These are phyloP conservation scores for Metschnikowia reukaufii DNA, from an alignment of 805 yeast genomes.

Conservation along the genomic window DNA sequence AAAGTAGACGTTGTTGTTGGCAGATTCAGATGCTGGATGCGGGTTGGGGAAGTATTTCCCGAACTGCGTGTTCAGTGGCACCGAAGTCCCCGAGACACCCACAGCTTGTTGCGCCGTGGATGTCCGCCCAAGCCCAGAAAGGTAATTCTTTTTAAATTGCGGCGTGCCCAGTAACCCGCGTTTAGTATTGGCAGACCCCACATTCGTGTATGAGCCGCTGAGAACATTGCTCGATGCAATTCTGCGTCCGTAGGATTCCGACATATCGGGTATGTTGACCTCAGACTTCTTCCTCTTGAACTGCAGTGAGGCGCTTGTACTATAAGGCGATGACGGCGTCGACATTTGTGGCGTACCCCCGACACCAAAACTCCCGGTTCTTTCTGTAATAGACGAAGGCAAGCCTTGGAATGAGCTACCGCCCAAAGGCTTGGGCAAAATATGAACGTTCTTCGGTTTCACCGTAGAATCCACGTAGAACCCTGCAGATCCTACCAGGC, in stretches of 20 bases:
- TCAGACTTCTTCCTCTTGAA: slow-evolving; percentile 46
- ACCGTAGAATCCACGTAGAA: slow-evolving; percentile 16
- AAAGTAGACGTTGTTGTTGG: slow-evolving; percentile 5
- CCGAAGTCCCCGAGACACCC: slow-evolving; percentile 4
- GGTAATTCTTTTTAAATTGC: slow-evolving; percentile 9
- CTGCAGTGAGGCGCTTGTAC: slow-evolving; percentile 26
- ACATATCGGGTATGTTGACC: slow-evolving; percentile 24
- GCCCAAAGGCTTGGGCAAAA: slow-evolving; percentile 39
- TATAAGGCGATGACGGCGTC: slow-evolving; percentile 19
- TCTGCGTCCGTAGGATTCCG: slow-evolving; percentile 25
- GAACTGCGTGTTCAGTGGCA: slow-evolving; percentile 6
- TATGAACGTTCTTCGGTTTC: slow-evolving; percentile 39
- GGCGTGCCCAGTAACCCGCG: slow-evolving; percentile 22
- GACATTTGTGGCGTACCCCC: slow-evolving; percentile 8
- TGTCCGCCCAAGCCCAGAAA: slow-evolving; percentile 6
- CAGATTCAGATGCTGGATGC: slow-evolving; percentile 3
- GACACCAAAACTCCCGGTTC: not conserved
- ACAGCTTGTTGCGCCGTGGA: not conserved
- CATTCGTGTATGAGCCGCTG: slow-evolving; percentile 13
- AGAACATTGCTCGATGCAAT: slow-evolving; percentile 19
- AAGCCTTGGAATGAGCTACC: not conserved
- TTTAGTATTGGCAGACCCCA: slow-evolving; percentile 7
- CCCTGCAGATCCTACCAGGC: slow-evolving; percentile 10
- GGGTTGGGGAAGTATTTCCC: not conserved
- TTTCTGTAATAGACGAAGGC: slow-evolving; percentile 3